Evolutionary conservation across 1,139 yeast species (phyloP).

Genomic region (Saccharomycopsis hybrid): DNA sequence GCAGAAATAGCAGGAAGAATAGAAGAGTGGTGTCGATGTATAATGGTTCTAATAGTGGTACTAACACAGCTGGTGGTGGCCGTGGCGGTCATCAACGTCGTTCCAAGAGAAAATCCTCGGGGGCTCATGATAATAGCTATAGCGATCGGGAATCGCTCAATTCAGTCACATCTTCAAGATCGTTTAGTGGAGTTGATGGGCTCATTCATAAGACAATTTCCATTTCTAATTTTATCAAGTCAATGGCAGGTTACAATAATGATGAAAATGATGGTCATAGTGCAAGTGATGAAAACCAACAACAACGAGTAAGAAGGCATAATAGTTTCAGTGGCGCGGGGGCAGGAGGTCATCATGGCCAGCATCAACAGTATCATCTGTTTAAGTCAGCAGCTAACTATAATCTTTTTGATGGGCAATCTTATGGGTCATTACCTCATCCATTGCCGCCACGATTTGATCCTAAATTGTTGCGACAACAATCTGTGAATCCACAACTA

Average conservation of each 20-base stretch:
- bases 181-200: conserved; percentile 12
- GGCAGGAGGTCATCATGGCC: neutral
- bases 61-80: neutral
- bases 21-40: neutral
- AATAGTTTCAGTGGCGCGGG: conserved; percentile 5
- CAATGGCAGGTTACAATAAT: conserved; percentile 9
- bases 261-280: neutral
- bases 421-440: conserved; percentile 16
- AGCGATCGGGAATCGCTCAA: conserved; percentile 23
- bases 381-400: conserved; percentile 12
- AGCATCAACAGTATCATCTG: too few relatives aligned
- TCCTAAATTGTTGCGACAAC: conserved; percentile 21
- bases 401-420: conserved; percentile 6
- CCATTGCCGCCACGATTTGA: conserved; percentile 34
- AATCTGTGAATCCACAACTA: conserved; percentile 36
- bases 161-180: conserved; percentile 23
- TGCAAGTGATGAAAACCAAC: neutral
- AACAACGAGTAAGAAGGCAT: neutral
- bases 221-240: conserved; percentile 14
- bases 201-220: conserved; percentile 10
- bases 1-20: neutral
- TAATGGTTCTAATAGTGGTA: neutral
- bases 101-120: neutral
- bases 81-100: neutral
- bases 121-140: neutral